A percentile compares a stretch with the other conserved stretches of the same genome.
Conservation (phyloP, 208 protist species). For the Entamoeba histolytica region DNA sequence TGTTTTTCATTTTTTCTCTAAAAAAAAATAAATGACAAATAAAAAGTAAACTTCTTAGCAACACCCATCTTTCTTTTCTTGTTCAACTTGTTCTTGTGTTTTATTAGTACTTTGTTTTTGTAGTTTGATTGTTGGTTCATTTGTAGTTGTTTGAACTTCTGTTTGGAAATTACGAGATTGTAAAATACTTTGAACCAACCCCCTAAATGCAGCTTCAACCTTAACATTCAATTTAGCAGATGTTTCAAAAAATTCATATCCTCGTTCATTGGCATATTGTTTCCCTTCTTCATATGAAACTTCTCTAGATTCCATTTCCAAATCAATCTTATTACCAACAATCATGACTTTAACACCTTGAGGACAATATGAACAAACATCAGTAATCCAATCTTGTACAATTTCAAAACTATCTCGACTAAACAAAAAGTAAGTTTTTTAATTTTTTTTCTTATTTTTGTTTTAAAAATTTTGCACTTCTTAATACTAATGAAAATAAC, state of each 20-base stretch:
- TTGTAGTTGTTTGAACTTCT: neutral
- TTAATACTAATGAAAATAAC: no score
- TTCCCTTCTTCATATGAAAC: neutral
- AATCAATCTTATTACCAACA: neutral
- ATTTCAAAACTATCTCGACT: neutral
- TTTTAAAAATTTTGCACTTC: no score
- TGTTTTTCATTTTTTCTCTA: neutral
- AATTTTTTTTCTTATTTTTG: no score
- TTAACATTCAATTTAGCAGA: neutral
- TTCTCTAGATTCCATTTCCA: neutral
- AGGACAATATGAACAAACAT: neutral
- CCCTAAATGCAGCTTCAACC: neutral
- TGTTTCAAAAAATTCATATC: neutral
- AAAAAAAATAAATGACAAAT: neutral
- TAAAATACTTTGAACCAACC: neutral
- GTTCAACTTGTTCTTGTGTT: neutral
- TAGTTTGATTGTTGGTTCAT: neutral
- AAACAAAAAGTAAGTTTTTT: no score
- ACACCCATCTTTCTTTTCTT: neutral
- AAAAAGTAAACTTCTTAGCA: neutral
- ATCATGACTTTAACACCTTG: neutral
- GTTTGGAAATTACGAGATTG: neutral
- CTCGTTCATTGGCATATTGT: neutral
- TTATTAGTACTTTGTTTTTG: neutral
- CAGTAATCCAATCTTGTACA: neutral